These are phyloP conservation scores for Corylus americana DNA, from an alignment of 306 rosid genomes.

Conservation along the genomic window DNA sequence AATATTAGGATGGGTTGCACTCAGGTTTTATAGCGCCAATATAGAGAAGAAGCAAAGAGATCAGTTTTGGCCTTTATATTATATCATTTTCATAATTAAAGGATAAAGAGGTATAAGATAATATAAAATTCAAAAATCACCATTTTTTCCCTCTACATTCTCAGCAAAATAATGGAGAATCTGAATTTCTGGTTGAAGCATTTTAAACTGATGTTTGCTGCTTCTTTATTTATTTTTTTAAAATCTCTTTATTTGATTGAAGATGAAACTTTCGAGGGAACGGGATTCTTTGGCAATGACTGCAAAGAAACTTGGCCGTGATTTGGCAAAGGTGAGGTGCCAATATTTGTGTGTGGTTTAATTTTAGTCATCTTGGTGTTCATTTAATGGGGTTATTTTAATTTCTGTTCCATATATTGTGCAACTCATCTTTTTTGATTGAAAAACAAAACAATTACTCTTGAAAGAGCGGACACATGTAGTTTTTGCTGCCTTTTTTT, in stretches of 20 bases:
- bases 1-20: neutral
- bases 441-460: neutral
- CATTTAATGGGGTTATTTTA: neutral
- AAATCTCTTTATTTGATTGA: slow-evolving; percentile 23
- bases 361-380: neutral
- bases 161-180: neutral
- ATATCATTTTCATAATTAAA: neutral
- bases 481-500: neutral
- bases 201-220: slow-evolving; percentile 3
- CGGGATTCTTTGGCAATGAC: slow-evolving; percentile 72
- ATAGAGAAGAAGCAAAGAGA: neutral
- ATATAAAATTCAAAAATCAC: neutral
- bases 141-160: neutral
- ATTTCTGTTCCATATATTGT: neutral
- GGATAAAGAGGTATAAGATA: neutral
- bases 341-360: neutral
- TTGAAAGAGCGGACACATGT: neutral
- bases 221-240: neutral
- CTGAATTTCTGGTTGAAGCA: slow-evolving; percentile 12
- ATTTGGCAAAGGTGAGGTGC: slow-evolving; percentile 68
- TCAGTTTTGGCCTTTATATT: neutral
- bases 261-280: slow-evolving; percentile 68
- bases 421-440: neutral
- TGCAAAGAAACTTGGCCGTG: slow-evolving; percentile 75
- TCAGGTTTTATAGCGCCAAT: neutral